Base-by-base conservation (phyloP, 306 rosid genomes). In the Bauhinia variegata region DNA sequence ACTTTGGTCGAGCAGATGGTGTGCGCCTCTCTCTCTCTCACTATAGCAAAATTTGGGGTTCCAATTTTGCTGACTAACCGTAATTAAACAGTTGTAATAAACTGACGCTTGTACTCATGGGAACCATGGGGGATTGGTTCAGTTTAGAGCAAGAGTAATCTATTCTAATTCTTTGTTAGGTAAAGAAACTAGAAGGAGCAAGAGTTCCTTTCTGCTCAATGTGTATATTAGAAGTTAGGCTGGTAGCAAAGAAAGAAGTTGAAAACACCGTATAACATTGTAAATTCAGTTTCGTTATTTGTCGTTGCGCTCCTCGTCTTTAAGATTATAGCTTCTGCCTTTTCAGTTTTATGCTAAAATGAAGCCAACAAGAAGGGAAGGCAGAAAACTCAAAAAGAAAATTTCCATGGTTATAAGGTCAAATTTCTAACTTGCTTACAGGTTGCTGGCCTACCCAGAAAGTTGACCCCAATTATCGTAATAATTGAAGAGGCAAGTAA, bases 151-250 rank as follows among this genome's bases (percentile, higher is more conserved):
- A 73, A 33, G 47, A 38, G 14, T 73, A 54, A 52, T 48, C 7
- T 28, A 23, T 48, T n/a, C n/a, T n/a, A n/a, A n/a, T n/a, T 74
- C 71, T 52, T 43, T 58, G 69, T 66, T 78, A 62, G 17, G 63
- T 38, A 56, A 43, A 47, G 34, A 61, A 66, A 54, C 18, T 60
- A 54, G 64, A 43, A 47, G 39, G 62, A 51, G 66, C 65, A 48
- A 61, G 66, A 71, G 10, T 23, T 23, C 7, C 18, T 49, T 76
- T 32, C 53, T 31, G 72, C 55, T 57, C 30, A 50, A 65, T 74
- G 34, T 80, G 75, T 83, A 74, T 51, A 63, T 49, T 63, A 60
- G 44, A 63, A 37, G 60, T 18, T 54, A n/a, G n/a, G n/a, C n/a
- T n/a, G n/a, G n/a, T n/a, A 68, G 59, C 14, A 56, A 17, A 57